A percentile compares a stretch with the other conserved stretches of the same genome.
Conservation (phyloP, 257 asterid genomes). For the Petrea volubilis region DNA sequence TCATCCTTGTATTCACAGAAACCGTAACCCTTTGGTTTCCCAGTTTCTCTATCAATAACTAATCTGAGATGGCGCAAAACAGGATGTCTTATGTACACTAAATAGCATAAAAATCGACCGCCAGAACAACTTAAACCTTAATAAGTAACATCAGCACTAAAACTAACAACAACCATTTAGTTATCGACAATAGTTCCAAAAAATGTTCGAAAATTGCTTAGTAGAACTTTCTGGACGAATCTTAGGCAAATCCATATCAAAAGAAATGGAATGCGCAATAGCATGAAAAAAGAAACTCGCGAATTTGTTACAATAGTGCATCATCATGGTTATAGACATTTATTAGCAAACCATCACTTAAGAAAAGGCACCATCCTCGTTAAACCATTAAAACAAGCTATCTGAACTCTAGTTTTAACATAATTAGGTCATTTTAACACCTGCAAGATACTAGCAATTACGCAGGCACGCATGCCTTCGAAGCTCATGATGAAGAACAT, state of each 20-base stretch:
- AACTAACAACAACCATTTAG: neutral
- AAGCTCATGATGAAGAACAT: neutral
- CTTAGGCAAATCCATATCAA: neutral
- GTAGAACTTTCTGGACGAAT: neutral
- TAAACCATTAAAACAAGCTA: neutral
- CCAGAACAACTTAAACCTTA: neutral
- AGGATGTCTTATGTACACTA: neutral
- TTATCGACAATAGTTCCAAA: neutral
- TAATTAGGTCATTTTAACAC: neutral
- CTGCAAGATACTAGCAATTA: neutral
- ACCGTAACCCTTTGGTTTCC: conserved; percentile 96
- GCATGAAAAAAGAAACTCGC: neutral
- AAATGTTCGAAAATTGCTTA: neutral
- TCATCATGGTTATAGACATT: neutral
- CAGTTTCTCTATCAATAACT: conserved; percentile 95
- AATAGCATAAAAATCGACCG: neutral
- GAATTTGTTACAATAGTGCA: neutral
- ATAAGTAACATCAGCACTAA: neutral
- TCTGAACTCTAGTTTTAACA: neutral
- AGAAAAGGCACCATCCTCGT: no score
- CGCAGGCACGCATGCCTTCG: neutral
- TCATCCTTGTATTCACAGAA: conserved; percentile 97
- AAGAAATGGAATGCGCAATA: neutral
- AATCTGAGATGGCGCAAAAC: conserved; percentile 45
- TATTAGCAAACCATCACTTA: neutral